Percentiles rank a stretch among this genome's conserved stretches.
Evolutionary conservation across 169 alveolate species (phyloP).

Genomic region (Blepharisma undulans): DNA sequence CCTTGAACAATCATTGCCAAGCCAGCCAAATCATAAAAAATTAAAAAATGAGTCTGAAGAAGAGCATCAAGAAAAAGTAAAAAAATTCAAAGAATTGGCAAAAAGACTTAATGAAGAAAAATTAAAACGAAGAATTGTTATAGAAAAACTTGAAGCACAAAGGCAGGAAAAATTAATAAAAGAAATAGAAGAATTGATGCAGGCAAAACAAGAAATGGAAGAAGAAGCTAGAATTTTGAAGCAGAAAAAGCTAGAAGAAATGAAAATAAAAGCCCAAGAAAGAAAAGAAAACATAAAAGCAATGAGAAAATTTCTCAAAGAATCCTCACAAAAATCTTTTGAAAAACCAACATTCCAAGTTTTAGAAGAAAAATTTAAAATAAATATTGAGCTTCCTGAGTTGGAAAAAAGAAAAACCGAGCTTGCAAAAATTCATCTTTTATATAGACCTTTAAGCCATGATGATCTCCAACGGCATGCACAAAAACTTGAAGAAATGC

Average conservation of each 20-base stretch:
- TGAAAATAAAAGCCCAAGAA: neutral
- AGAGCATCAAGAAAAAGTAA: neutral
- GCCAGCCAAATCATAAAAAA: neutral
- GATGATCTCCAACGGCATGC: neutral
- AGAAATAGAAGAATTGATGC: neutral
- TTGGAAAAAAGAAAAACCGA: conserved; percentile 24
- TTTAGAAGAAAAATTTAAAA: conserved; percentile 4
- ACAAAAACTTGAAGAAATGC: neutral
- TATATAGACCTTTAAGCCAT: neutral
- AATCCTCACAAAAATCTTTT: neutral
- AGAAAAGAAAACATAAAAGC: neutral
- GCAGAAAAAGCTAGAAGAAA: neutral
- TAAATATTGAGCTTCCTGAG: neutral
- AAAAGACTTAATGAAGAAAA: neutral
- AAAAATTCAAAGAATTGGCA: neutral
- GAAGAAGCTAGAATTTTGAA: neutral
- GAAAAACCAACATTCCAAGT: neutral
- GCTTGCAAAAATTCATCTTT: neutral
- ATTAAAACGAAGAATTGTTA: neutral
- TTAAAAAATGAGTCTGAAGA: neutral
- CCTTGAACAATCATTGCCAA: neutral
- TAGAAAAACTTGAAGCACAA: neutral
- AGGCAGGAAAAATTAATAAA: neutral
- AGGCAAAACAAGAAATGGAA: neutral
- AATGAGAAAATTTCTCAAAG: neutral